Base-by-base conservation (phyloP, 768 basidiomycete species). In the Leccinellum luteum region DNA sequence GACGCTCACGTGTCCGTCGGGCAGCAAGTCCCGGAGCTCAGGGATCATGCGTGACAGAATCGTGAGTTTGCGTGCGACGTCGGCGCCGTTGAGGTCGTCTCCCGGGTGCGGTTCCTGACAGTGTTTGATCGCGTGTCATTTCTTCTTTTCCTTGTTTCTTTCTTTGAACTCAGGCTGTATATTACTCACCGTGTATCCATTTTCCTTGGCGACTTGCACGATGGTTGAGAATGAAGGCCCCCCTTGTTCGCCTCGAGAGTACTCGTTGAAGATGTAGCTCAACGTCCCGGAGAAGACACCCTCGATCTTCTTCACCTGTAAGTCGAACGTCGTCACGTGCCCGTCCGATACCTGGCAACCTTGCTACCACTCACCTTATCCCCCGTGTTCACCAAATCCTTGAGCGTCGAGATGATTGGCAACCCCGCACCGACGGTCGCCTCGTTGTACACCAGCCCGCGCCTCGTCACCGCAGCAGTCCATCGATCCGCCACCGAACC, bases 251-350 rank as follows among this genome's bases (percentile, higher is more conserved):
- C 84, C 85, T 4, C 85, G 87, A 3, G 91, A 73, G 87, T 76
- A 94, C 92, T 94, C 86, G 76, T 98, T 98, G 82, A 99, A 99
- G 76, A 99, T 98, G 77, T 98, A 99, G 70, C 90, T 93, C 81
- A 99, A 85, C 3, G 97, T 99, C 9, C 97, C 97, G 5, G 92
- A 94, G 73, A 99, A 92, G 21, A 98, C 97, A 38, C 97, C 97
- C 73, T 99, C 97, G 62, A 98, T 92, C 79, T 92, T 96, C 66
- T 80, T 76, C 60, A 96, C 78, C 88, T 91, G 59, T 19, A 43
- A 43, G 19, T 7, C 41, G 41, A n/a, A 6, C 41, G 12, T 19
- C 41, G n/a, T 43, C 19, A 43, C 10, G 12, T 43, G 41, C 19
- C n/a, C 0, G n/a, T 10, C 19, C 12, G 41, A 43, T 43, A 41